Conservation (phyloP, 2,329 filamentous ascomycete species). For the Remersonia thermophila region DNA sequence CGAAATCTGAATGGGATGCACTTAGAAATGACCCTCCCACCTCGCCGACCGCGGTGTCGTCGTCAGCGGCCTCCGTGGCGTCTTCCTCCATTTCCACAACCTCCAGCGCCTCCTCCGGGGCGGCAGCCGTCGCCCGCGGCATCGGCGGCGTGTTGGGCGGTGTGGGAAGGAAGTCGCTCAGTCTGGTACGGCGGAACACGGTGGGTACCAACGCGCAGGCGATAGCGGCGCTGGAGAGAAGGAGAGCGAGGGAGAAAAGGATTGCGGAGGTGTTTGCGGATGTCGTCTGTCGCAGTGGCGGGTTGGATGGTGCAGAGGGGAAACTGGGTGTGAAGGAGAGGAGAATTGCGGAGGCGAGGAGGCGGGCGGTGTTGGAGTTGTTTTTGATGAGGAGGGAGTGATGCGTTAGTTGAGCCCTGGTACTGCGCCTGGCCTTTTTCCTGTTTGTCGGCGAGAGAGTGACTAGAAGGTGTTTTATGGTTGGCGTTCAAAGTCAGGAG, state of each 20-base stretch:
- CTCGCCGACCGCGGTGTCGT: neutral
- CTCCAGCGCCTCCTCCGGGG: neutral
- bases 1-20: conserved; percentile 24
- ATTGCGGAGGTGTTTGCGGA: conserved; percentile 54
- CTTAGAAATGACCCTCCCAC: neutral
- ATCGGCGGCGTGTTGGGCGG: conserved; percentile 11
- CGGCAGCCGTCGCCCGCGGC: conserved; percentile 1
- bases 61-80: neutral
- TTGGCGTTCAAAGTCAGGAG: too few relatives aligned
- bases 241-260: conserved; percentile 45
- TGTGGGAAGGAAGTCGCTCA: conserved; percentile 33
- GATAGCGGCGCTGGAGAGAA: conserved; percentile 35
- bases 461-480: too few relatives aligned
- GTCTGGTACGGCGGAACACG: conserved; percentile 27
- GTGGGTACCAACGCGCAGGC: conserved; percentile 18
- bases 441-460: too few relatives aligned
- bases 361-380: conserved; percentile 54
- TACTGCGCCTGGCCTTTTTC: neutral
- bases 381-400: conserved; percentile 37
- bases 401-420: neutral
- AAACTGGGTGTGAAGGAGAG: conserved; percentile 39
- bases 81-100: neutral
- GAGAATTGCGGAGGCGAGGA: conserved; percentile 49
- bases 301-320: conserved; percentile 15
- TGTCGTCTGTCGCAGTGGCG: conserved; percentile 50